phyloP scores from a whole-genome alignment of 225 moss, liverwort and hornwort species.

The Lunularia cruciata region DNA sequence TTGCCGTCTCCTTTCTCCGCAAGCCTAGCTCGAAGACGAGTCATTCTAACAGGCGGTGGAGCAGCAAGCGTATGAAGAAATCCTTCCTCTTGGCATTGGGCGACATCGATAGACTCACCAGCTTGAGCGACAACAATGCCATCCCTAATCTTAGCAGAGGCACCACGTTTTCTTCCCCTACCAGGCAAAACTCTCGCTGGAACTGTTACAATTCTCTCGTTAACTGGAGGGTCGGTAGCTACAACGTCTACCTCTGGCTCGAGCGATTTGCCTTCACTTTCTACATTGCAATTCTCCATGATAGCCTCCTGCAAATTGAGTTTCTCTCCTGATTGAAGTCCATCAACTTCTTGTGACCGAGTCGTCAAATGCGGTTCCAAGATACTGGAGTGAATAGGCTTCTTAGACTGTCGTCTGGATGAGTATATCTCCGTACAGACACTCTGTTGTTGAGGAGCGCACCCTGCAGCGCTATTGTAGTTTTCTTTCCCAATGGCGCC shows the following conservation, averaged over 20 bases:
- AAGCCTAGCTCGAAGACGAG: slow-evolving; percentile 34
- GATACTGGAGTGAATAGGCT: background rate
- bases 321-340: too few relatives aligned
- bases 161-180: slow-evolving; percentile 10
- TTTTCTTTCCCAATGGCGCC: slow-evolving; percentile 10
- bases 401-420: background rate
- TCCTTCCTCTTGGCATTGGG: background rate
- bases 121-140: background rate
- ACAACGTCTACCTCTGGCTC: background rate
- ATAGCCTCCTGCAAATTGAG: background rate
- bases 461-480: too few relatives aligned
- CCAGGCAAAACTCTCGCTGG: background rate
- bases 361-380: background rate
- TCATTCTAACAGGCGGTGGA: slow-evolving; percentile 18
- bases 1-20: slow-evolving; percentile 2
- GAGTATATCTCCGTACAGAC: background rate
- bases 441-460: background rate
- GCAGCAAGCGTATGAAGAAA: background rate
- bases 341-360: background rate
- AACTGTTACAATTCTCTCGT: background rate
- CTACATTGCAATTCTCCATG: background rate
- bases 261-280: background rate
- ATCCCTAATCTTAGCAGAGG: background rate
- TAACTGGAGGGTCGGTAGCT: background rate
- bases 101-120: background rate